Conservation (phyloP, 2,329 filamentous ascomycete species). For the Neonectria ditissima region DNA sequence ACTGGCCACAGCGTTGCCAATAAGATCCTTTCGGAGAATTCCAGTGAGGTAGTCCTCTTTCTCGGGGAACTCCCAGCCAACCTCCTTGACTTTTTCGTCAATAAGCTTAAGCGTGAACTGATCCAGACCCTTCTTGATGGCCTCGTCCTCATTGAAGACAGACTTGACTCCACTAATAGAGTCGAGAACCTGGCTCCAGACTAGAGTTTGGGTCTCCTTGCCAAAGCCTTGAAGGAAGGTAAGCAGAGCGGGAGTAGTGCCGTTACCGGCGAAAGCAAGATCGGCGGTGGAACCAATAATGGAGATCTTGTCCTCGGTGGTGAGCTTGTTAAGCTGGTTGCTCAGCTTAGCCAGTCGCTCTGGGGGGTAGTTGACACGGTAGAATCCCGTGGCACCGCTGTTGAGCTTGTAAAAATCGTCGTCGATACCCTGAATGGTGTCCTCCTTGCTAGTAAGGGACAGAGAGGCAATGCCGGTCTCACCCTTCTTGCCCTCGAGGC, state of each 20-base stretch:
- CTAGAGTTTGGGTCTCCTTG: conserved; percentile 84
- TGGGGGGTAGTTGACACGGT: conserved; percentile 93
- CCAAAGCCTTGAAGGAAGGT: conserved; percentile 88
- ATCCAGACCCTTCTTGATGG: conserved; percentile 78
- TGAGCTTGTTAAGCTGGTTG: conserved; percentile 79
- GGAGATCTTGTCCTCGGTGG: conserved; percentile 90
- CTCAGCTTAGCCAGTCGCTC: conserved; percentile 84
- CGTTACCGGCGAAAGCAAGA: conserved; percentile 87
- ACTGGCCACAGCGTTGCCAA: conserved; percentile 78
- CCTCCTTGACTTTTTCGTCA: conserved; percentile 76
- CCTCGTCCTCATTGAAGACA: conserved; percentile 83
- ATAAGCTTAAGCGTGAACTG: conserved; percentile 84
- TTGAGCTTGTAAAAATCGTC: conserved; percentile 95
- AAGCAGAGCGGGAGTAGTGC: conserved; percentile 83
- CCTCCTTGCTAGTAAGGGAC: conserved; percentile 80
- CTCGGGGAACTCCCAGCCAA: conserved; percentile 87
- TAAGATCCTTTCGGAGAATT: conserved; percentile 84
- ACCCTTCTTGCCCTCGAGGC: conserved; percentile 80
- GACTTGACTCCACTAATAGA: conserved; percentile 82
- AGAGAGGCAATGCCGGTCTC: conserved; percentile 71
- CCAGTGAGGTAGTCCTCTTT: conserved; percentile 85
- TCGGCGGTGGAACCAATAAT: conserved; percentile 91
- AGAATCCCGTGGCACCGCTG: conserved; percentile 87
- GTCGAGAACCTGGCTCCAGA: conserved; percentile 87
- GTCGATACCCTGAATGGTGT: conserved; percentile 80